Percentiles rank a stretch among this genome's conserved stretches.
These are phyloP conservation scores for Arabidopsis suecica DNA, from an alignment of 345 rosid genomes.

Conservation along the genomic window DNA sequence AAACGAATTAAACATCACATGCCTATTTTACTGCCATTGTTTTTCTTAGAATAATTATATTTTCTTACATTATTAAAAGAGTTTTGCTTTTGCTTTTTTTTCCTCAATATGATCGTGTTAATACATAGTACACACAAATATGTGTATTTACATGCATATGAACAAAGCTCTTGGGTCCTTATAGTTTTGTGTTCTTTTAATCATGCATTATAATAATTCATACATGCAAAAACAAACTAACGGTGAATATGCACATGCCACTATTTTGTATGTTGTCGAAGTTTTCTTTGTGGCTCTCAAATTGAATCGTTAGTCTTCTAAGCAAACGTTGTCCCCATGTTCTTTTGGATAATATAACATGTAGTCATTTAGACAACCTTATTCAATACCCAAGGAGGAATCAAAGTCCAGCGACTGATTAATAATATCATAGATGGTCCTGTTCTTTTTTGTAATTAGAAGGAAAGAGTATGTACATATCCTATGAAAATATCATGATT, in stretches of 20 bases:
- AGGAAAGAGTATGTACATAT: too few species aligned
- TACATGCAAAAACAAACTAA: constrained; percentile 14
- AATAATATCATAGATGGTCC: too few species aligned
- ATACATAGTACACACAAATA: background rate
- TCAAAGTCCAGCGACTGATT: too few species aligned
- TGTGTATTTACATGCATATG: background rate
- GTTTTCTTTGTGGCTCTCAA: background rate
- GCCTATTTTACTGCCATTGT: background rate
- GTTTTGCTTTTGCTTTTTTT: background rate
- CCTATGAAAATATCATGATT: too few species aligned
- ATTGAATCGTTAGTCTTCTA: too few species aligned
- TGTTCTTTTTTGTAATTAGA: too few species aligned
- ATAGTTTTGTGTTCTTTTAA: constrained; percentile 21
- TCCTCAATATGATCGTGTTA: background rate
- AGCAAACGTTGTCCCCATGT: too few species aligned
- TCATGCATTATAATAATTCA: constrained; percentile 25
- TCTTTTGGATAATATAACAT: too few species aligned
- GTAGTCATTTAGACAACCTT: too few species aligned
- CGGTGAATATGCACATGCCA: constrained; percentile 32
- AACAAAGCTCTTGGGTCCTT: constrained; percentile 8
- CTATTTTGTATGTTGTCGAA: constrained; percentile 19
- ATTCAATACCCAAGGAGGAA: background rate
- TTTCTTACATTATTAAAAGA: too few species aligned
- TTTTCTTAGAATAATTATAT: background rate
- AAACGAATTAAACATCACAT: too few species aligned